Conservation (phyloP, 2,329 filamentous ascomycete genomes). For the Chrysosporium queenslandicum region DNA sequence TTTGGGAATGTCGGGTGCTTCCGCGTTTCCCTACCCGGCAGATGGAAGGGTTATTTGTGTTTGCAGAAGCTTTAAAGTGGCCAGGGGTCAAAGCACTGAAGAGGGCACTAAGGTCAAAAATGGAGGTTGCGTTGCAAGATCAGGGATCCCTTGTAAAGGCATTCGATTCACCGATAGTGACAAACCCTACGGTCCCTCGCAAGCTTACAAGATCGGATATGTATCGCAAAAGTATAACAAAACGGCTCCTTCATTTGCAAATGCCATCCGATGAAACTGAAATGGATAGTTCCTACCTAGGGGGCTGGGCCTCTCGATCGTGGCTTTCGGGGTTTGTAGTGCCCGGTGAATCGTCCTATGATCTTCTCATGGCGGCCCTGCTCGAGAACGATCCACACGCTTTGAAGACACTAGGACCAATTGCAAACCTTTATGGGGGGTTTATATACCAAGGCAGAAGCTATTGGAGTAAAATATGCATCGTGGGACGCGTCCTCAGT, state of each 20-base stretch:
- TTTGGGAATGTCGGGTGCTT: slow-evolving; percentile 29
- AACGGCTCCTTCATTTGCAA: slow-evolving; percentile 25
- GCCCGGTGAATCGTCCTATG: slow-evolving; percentile 44
- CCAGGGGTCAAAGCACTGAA: slow-evolving; percentile 35
- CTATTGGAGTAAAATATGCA: slow-evolving; percentile 50
- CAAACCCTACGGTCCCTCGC: background rate
- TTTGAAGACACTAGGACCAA: slow-evolving; percentile 40
- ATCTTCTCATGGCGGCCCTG: slow-evolving; percentile 47
- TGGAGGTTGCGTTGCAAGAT: slow-evolving; percentile 21
- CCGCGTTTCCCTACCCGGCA: slow-evolving; percentile 35
- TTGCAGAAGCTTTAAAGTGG: slow-evolving; percentile 44
- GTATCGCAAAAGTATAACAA: slow-evolving; percentile 25
- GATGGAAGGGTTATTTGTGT: slow-evolving; percentile 42
- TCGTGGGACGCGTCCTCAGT: slow-evolving; percentile 46
- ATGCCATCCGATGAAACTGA: slow-evolving; percentile 8
- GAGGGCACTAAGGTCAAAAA: slow-evolving; percentile 29
- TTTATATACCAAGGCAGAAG: slow-evolving; percentile 42
- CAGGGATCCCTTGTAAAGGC: slow-evolving; percentile 1
- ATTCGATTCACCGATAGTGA: slow-evolving; percentile 14
- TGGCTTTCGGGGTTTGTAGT: slow-evolving; percentile 47
- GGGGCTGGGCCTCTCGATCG: slow-evolving; percentile 47
- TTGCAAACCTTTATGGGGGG: slow-evolving; percentile 45
- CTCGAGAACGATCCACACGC: slow-evolving; percentile 46
- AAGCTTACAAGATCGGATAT: slow-evolving; percentile 22
- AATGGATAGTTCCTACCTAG: slow-evolving; percentile 25